Percentiles rank a stretch among this genome's conserved stretches.
Conservation (phyloP, 176 grass and related monocot species). For the Alloteropsis semialata region DNA sequence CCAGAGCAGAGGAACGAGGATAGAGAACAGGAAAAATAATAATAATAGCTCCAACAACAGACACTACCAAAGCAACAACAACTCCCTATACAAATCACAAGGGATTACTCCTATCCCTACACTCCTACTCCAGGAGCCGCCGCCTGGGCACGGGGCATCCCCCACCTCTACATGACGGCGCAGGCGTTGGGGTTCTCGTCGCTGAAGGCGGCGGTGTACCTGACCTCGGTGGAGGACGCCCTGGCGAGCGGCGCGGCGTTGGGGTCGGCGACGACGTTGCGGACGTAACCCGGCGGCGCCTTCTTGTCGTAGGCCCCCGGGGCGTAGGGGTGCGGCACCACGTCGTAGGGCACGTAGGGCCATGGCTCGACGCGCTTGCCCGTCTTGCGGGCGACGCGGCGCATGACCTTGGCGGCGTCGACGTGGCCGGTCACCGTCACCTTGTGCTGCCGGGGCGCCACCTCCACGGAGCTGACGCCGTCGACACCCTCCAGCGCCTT, state of each 20-base stretch:
- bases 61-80: too few relatives aligned
- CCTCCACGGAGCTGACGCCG: constrained; percentile 64
- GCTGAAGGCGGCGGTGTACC: constrained; percentile 69
- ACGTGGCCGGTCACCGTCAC: constrained; percentile 77
- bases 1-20: too few relatives aligned
- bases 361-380: constrained; percentile 81
- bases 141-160: too few relatives aligned
- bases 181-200: constrained; percentile 93
- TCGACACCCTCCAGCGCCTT: constrained; percentile 65
- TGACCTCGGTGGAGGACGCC: constrained; percentile 63
- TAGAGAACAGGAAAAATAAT: too few relatives aligned
- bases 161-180: constrained; percentile 46
- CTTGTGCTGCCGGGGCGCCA: constrained; percentile 69
- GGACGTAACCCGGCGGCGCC: constrained; percentile 68
- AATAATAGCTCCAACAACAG: too few relatives aligned
- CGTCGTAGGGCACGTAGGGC: constrained; percentile 82
- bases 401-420: constrained; percentile 62
- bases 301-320: constrained; percentile 78
- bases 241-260: constrained; percentile 57
- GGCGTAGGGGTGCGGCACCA: constrained; percentile 74
- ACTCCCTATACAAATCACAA: too few relatives aligned
- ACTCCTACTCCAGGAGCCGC: too few relatives aligned
- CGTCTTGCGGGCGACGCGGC: constrained; percentile 58
- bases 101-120: too few relatives aligned
- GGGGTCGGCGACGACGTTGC: constrained; percentile 62